Percentiles rank a stretch among this genome's conserved stretches.
Conservation (phyloP, 371 early-diverging fungal genomes). For the Basidiobolus meristosporus region DNA sequence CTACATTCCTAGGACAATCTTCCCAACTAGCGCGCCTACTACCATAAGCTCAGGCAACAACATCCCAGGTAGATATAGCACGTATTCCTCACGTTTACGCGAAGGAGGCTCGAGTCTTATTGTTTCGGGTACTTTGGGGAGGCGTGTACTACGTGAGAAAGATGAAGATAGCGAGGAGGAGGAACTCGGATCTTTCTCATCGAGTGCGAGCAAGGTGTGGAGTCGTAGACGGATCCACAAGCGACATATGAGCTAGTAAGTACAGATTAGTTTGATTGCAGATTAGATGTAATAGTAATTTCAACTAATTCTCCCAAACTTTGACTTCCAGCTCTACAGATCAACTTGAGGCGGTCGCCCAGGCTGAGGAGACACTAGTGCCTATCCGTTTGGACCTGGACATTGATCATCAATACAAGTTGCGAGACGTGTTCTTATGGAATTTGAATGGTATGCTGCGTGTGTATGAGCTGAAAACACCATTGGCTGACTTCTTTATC, state of each 20-base stretch:
- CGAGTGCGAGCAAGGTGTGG: constrained; percentile 6
- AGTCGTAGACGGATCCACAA: constrained; percentile 9
- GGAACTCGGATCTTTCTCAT: constrained; percentile 7
- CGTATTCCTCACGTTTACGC: constrained; percentile 13
- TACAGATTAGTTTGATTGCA: neutral
- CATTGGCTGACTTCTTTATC: neutral
- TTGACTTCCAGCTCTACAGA: constrained; percentile 6
- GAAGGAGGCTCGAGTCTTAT: constrained; percentile 12
- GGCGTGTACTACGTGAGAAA: constrained; percentile 9
- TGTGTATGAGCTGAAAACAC: neutral
- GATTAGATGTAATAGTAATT: neutral
- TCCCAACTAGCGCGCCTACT: too few species aligned
- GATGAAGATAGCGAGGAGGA: constrained; percentile 14
- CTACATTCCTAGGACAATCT: too few species aligned
- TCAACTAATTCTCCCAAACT: constrained; percentile 1
- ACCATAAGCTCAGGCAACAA: too few species aligned
- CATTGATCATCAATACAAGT: constrained; percentile 56
- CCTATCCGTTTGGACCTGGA: constrained; percentile 85
- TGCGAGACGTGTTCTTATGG: constrained; percentile 85
- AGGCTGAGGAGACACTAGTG: constrained; percentile 50
- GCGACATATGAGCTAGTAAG: constrained; percentile 9
- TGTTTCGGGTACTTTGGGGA: constrained; percentile 9
- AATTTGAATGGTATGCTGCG: constrained; percentile 49
- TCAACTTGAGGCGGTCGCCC: constrained; percentile 23
- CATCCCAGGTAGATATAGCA: constrained; percentile 8